Evolutionary conservation across 306 rosid species (phyloP), one percentile per base, ranked within the genome.

Genomic region (Ochetophila trinervis): DNA sequence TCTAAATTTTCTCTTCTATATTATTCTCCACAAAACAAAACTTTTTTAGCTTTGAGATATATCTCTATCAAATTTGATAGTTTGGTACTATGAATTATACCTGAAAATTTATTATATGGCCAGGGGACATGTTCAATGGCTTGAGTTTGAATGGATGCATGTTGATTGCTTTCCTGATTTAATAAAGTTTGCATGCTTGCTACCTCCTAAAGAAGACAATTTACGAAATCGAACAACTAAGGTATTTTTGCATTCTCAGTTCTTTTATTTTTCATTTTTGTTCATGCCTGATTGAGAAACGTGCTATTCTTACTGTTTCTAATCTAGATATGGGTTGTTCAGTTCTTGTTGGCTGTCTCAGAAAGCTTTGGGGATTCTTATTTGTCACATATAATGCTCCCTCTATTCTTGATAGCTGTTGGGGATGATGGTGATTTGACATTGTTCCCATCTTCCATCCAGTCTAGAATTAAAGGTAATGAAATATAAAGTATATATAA

Each of bases 81-180:
- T 73, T 59, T 66, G 24, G 19, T 72, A 49, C 62, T 67, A 40
- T 66, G 58, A 69, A 65, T 73, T 49, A 70, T 78, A 55, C 60
- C 66, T 16, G 60, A 53, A 67, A 76, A 68, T 80, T 70, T 79
- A 67, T 51, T 63, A 64, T 70, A 62, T 82, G 42, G 55, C 42
- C 75, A 93, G 99, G 86, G 97, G 86, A 59, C 80, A 77, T 81
- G 79, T 83, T 62, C 89, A 79, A 72, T 90, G 95, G 96, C 84
- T 80, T 79, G 83, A 87, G 62, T 87, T 93, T 81, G 99, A 93
- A 77, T 93, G 99, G 97, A 76, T 93, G 76, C 99, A 93, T 80
- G 79, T 65, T 44, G 88, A 87, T 53, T 93, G 99, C 84, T 81
- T 93, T 76, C 94, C 99, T 65, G 84, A 79, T 76, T 83, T 93